Evolutionary conservation across 257 asterid genomes (phyloP), one percentile per base, ranked within the genome.

Genomic region (Salvia miltiorrhiza): DNA sequence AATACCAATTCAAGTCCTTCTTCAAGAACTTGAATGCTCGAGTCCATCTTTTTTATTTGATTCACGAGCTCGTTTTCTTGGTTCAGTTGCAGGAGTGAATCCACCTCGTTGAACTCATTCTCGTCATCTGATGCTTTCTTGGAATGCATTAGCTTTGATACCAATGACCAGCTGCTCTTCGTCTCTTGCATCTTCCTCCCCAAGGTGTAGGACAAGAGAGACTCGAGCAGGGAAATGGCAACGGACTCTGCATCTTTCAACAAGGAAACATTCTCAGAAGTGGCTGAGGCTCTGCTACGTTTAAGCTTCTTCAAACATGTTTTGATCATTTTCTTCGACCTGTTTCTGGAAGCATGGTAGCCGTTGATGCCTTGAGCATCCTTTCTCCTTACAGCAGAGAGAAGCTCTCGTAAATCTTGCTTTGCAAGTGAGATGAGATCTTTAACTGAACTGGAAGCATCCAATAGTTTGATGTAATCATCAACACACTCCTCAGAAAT

Each of bases 81-180:
- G 12, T 35, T 43, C 53, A 6, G 28, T 8, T 71, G 26, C 77
- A 82, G 74, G 33, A 69, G 20, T 40, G 53, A 66, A 16, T 79
- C 82, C 41, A 75, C 62, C 45, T 67, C 55, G 49, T 72, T 77
- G 67, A 80, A 76, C 16, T 85, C 82, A 28, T 78, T 80, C 50
- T 47, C 70, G 23, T 57, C 69, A 5, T 62, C 47, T 4, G 77
- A 47, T 54, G 9, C 81, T n/a, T 64, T 71, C 73, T 70, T 79
- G 2, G 72, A 62, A 0, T 10, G 65, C 56, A 71, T 43, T 63
- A 78, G 19, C 76, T 75, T 78, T n/a, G 85, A 74, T 10, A 80
- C 57, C 69, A 82, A 11, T 1, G 82, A 69, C 78, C 86, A 76
- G 6, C 69, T 71, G 33, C 81, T 71, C 70, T 26, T 56, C 65